Percentiles rank a stretch among this genome's conserved stretches.
Conservation (phyloP, 148 eudicot species). For the Cornus controversa region DNA sequence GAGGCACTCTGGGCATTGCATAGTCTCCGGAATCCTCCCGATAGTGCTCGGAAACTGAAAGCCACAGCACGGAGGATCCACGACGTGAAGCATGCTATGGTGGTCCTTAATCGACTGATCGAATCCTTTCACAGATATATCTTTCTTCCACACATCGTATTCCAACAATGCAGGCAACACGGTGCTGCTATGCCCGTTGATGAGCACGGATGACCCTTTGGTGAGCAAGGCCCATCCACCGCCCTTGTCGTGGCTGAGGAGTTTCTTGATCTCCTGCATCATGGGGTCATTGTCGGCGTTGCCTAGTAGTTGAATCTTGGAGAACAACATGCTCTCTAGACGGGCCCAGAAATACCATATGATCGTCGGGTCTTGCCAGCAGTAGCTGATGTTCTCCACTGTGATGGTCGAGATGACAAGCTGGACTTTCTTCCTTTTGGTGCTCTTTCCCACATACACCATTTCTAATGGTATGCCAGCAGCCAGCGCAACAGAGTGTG, state of each 20-base stretch:
- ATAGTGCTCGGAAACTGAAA: constrained; percentile 38
- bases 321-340: constrained; percentile 43
- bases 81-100: constrained; percentile 17
- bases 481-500: constrained; percentile 22
- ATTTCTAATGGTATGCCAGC: constrained; percentile 31
- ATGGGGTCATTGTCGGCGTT: constrained; percentile 30
- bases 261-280: constrained; percentile 44
- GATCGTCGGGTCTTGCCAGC: constrained; percentile 43
- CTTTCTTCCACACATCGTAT: constrained; percentile 37
- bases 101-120: constrained; percentile 19
- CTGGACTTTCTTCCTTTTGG: too few species aligned
- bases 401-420: too few species aligned
- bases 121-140: constrained; percentile 28
- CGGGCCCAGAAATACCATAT: constrained; percentile 60
- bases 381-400: too few species aligned
- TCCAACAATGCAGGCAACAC: constrained; percentile 15
- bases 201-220: constrained; percentile 35
- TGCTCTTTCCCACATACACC: too few species aligned
- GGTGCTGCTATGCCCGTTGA: constrained; percentile 33
- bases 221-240: constrained; percentile 53
- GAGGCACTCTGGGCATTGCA: constrained; percentile 56
- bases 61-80: constrained; percentile 31
- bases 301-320: constrained; percentile 37
- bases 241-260: constrained; percentile 46
- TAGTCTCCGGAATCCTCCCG: constrained; percentile 32